Conservation (phyloP, 208 protist genomes). For the Novymonas esmeraldas region DNA sequence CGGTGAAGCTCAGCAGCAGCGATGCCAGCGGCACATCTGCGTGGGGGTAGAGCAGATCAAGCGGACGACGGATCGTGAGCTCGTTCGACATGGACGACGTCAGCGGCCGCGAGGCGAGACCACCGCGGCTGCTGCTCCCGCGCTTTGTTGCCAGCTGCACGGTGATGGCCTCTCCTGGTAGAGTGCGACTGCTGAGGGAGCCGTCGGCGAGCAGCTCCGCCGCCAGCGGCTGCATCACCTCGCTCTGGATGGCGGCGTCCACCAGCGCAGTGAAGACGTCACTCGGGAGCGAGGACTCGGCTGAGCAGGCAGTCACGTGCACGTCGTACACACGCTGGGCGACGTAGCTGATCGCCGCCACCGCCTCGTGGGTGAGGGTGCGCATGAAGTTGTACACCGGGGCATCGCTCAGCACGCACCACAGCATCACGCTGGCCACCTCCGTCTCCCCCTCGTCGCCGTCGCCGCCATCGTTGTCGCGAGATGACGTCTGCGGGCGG, state of each 20-base stretch:
- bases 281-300: not conserved
- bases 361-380: slow-evolving; percentile 40
- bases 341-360: slow-evolving; percentile 33
- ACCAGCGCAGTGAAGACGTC: slow-evolving; percentile 16
- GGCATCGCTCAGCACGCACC: slow-evolving; percentile 47
- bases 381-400: slow-evolving; percentile 66
- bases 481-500: slow-evolving; percentile 1
- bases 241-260: slow-evolving; percentile 16
- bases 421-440: slow-evolving; percentile 37
- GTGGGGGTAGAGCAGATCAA: slow-evolving; percentile 49
- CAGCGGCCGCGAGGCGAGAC: slow-evolving; percentile 12
- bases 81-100: slow-evolving; percentile 8
- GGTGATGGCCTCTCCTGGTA: slow-evolving; percentile 33
- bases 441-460: slow-evolving; percentile 1
- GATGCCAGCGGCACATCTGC: slow-evolving; percentile 51
- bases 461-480: not conserved
- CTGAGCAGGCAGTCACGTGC: not conserved
- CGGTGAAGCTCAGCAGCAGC: slow-evolving; percentile 70
- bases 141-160: slow-evolving; percentile 22
- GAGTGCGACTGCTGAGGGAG: slow-evolving; percentile 21
- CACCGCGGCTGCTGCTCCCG: slow-evolving; percentile 3
- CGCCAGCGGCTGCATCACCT: slow-evolving; percentile 34
- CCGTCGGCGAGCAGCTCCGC: slow-evolving; percentile 26
- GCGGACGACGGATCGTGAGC: slow-evolving; percentile 44
- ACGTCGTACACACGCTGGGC: slow-evolving; percentile 23